Evolutionary conservation across 306 rosid species (phyloP).

Genomic region (Castanea sativa): DNA sequence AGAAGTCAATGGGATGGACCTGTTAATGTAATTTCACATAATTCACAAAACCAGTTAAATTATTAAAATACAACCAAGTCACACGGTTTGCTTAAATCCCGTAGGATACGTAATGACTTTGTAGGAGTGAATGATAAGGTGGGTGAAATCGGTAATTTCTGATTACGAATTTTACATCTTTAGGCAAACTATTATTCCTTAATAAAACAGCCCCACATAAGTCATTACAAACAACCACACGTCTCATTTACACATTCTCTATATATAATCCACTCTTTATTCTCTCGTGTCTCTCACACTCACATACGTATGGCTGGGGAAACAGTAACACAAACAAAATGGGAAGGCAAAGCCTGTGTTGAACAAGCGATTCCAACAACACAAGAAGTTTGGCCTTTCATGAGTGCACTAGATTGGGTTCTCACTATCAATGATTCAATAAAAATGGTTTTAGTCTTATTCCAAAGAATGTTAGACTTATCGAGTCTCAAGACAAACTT

Average conservation of each 20-base stretch:
- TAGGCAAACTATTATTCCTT: not conserved
- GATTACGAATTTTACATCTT: too few species aligned
- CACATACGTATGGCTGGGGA: conserved; percentile 14
- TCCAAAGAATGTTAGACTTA: too few species aligned
- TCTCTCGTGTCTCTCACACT: not conserved
- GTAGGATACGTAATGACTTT: not conserved
- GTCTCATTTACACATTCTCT: not conserved
- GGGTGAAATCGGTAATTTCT: too few species aligned
- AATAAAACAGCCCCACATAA: not conserved
- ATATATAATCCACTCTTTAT: too few species aligned
- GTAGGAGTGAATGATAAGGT: not conserved
- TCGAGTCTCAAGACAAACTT: too few species aligned
- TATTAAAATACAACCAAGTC: too few species aligned
- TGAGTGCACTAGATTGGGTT: not conserved
- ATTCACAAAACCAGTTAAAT: too few species aligned
- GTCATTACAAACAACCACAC: not conserved
- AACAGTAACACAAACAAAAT: conserved; percentile 4
- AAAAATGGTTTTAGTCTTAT: too few species aligned
- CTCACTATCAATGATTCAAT: too few species aligned
- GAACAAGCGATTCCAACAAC: conserved; percentile 3
- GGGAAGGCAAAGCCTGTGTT: conserved; percentile 31
- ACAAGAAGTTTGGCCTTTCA: conserved; percentile 29
- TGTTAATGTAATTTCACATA: too few species aligned
- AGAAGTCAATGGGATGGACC: too few species aligned
- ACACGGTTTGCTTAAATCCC: too few species aligned